Conservation (phyloP, 768 basidiomycete genomes). For the Boletus pseudopeckii region DNA sequence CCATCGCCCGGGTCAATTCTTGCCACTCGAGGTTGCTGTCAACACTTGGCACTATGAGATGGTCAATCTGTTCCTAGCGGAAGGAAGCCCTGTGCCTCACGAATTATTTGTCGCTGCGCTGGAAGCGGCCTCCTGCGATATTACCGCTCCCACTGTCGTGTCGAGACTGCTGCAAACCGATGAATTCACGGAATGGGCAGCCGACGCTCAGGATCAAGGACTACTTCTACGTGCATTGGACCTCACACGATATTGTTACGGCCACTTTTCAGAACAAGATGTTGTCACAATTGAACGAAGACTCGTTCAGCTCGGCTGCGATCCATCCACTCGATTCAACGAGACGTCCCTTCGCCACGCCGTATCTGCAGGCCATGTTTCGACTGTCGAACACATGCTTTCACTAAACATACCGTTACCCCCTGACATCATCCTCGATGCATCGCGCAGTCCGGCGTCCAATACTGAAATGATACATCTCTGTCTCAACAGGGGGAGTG, state of each 20-base stretch:
- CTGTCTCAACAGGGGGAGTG: neutral
- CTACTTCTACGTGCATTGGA: neutral
- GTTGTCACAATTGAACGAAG: neutral
- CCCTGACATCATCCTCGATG: slow-evolving; percentile 3
- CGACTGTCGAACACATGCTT: slow-evolving; percentile 1
- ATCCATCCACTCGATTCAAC: neutral
- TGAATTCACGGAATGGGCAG: neutral
- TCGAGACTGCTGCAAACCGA: neutral
- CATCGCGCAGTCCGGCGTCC: neutral
- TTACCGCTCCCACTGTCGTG: no score
- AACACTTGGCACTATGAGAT: rapidly evolving
- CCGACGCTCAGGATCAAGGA: neutral
- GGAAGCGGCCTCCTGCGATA: no score
- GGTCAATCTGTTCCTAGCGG: neutral
- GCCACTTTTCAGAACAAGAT: neutral
- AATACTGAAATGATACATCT: slow-evolving; percentile 1
- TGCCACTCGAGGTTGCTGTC: slow-evolving; percentile 4
- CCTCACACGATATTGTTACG: neutral
- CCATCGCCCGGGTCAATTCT: no score
- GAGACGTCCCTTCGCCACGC: neutral
- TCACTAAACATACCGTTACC: neutral
- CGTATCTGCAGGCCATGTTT: slow-evolving; percentile 3
- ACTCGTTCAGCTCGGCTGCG: slow-evolving; percentile 2
- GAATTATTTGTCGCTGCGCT: neutral
- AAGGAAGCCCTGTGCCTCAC: neutral